A percentile compares a stretch with the other conserved stretches of the same genome.
Evolutionary conservation across 805 yeast species (phyloP).

Genomic region (Debaryomyces castellii): DNA sequence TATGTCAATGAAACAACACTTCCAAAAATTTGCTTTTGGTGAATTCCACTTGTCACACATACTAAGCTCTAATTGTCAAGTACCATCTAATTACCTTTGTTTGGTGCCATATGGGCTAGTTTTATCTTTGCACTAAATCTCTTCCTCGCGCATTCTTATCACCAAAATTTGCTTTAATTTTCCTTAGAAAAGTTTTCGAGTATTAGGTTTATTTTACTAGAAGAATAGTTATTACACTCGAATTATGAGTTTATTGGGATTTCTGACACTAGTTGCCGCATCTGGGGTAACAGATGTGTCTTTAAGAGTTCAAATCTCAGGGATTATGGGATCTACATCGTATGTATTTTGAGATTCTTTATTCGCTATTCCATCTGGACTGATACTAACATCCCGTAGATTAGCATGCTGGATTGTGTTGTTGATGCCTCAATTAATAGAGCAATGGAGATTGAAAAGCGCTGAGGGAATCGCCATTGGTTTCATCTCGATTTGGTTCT

Average conservation of each 20-base stretch:
- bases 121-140: background rate
- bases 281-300: background rate
- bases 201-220: background rate
- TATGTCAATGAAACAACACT: too few relatives aligned
- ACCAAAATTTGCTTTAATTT: background rate
- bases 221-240: background rate
- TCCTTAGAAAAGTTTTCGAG: constrained; percentile 1
- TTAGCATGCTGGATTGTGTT: constrained; percentile 80
- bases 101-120: background rate
- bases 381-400: constrained; percentile 21
- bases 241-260: background rate
- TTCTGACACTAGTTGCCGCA: background rate
- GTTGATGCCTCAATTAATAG: constrained; percentile 73
- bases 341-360: constrained; percentile 20
- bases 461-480: constrained; percentile 76
- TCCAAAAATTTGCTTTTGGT: too few relatives aligned
- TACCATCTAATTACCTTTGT: background rate
- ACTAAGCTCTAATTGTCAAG: too few relatives aligned
- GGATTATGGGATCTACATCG: constrained; percentile 67
- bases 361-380: background rate
- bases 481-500: constrained; percentile 66
- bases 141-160: background rate
- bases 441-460: constrained; percentile 73
- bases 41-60: too few relatives aligned
- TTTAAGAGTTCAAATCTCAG: constrained; percentile 50